Base-by-base conservation (phyloP, 2,329 filamentous ascomycete genomes). In the Fusarium albidum region DNA sequence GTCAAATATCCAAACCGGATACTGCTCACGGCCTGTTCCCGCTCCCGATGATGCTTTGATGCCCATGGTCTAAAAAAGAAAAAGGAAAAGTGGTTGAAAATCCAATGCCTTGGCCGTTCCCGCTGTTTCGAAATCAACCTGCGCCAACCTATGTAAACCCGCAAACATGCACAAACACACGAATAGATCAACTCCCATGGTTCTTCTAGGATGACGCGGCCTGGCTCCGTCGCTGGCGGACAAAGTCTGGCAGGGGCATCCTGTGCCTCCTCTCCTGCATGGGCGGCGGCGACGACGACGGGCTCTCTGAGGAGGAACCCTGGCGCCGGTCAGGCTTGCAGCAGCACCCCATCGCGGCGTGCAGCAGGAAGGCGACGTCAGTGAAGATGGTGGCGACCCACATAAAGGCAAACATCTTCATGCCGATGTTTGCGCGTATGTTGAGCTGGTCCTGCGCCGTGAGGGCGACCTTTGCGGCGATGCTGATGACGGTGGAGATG, bases 351-450 rank as follows among this genome's bases (percentile, higher is more conserved):
- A 94, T 81, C 27, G 87, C 85, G 25, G 89, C 77, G 71, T 96
- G 91, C 15, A 96, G 77, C 27, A 89, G 70, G 65, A 90, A 93
- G 0, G 88, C 88, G 15, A 93, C 67, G 6, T 91, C 74, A 2
- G 84, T 83, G 55, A 88, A 84, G 0, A 79, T 84, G 1, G 86
- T 82, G 0, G 88, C 90, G 25, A 92, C 82, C 93, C 94, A 98
- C 88, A 96, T 94, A 69, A 96, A 96, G 0, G 77, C 89, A 66
- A 96, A 84, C 89, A 96, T 93, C 61, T 85, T 81, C 29, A 71
- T 74, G 6, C 92, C 92, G 28, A 96, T 77, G 4, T 81, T 75
- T 4, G 88, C 90, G 9, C 76, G 71, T 63, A 97, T 92, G 71
- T 96, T 95, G 45, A 97, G 78, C 52, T 90, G 85, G 3, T 82